These are phyloP conservation scores for Lecanicillium sp. DNA, from an alignment of 2,329 filamentous ascomycete species.

Conservation along the genomic window DNA sequence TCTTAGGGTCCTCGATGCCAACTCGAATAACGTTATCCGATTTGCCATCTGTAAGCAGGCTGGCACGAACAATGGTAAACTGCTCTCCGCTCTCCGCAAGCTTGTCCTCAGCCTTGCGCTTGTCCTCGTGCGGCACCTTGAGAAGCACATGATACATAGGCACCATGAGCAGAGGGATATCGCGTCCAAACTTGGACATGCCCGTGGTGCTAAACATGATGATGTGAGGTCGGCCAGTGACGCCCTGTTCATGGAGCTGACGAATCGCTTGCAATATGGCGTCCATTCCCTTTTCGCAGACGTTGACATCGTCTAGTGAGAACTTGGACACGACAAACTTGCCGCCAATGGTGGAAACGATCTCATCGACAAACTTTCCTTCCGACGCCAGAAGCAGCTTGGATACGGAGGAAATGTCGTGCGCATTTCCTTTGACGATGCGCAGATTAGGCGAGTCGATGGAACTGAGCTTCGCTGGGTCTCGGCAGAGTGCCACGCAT, in stretches of 20 bases:
- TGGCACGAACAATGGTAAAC: conserved; percentile 29
- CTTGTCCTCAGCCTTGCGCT: conserved; percentile 35
- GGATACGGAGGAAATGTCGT: conserved; percentile 29
- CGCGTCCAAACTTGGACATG: conserved; percentile 26
- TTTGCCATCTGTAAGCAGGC: conserved; percentile 25
- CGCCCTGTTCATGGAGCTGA: conserved; percentile 18
- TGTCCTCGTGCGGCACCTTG: conserved; percentile 37
- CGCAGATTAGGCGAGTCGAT: conserved; percentile 32
- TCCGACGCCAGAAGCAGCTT: conserved; percentile 23
- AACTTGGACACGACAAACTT: conserved; percentile 22
- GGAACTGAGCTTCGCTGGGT: conserved; percentile 37
- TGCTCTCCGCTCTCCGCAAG: conserved; percentile 20
- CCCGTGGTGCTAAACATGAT: conserved; percentile 32
- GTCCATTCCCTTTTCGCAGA: conserved; percentile 38
- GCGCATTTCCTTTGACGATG: conserved; percentile 40
- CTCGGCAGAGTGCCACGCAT: conserved; percentile 43
- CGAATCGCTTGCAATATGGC: conserved; percentile 33
- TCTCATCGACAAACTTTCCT: conserved; percentile 30
- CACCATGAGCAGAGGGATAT: conserved; percentile 33
- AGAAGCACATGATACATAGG: conserved; percentile 41
- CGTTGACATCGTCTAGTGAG: conserved; percentile 34
- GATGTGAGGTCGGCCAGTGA: conserved; percentile 23
- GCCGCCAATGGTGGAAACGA: conserved; percentile 42
- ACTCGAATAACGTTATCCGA: conserved; percentile 22
- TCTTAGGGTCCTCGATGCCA: conserved; percentile 30